Evolutionary conservation across 2,329 filamentous ascomycete genomes (phyloP), one percentile per base, ranked within the genome.

Genomic region (Scedosporium minutisporum): DNA sequence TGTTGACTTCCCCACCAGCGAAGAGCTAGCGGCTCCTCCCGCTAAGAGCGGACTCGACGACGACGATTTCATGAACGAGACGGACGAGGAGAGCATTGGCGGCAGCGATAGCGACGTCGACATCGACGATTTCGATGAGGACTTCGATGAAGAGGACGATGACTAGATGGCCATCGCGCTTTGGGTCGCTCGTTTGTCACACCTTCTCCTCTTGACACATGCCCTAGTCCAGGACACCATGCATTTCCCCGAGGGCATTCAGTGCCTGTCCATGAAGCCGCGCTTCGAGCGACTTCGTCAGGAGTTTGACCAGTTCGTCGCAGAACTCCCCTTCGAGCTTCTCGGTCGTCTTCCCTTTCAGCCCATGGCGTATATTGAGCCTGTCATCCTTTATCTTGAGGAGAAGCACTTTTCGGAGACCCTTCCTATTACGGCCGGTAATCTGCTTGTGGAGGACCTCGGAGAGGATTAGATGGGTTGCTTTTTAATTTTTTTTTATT

Each of bases 61-160:
- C 68, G 87, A 89, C 67, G 89, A 90, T 65, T 96, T 96, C 72
- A 95, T 91, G 88, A 85, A 84, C 41, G 88, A 90, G 72, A 87
- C 85, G 58, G 89, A 89, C 64, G 82, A 89, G 67, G 89, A 91
- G 67, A 89, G 93, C 67, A 92, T 93, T 73, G 88, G 51, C 4
- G 60, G 59, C 23, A 87, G 9, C 88, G 59, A 29, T 16, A 90
- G 87, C 68, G 89, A 91, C 67, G 85, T 82, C 23, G 87, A 87
- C 10, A 82, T 84, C 29, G 82, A 83, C 38, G 85, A 88, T 57
- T 83, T 82, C 48, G 83, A 83, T 7, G 82, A 79, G 1, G 82
- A 86, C 23, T 84, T 83, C 6, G 81, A 81, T 16, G 80, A 82
- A 9, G 82, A 83, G 16, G 82, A 84, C 57, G 79, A 82, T 14